phyloP scores from a whole-genome alignment of 768 basidiomycete species.

The Termitomyces sp. region DNA sequence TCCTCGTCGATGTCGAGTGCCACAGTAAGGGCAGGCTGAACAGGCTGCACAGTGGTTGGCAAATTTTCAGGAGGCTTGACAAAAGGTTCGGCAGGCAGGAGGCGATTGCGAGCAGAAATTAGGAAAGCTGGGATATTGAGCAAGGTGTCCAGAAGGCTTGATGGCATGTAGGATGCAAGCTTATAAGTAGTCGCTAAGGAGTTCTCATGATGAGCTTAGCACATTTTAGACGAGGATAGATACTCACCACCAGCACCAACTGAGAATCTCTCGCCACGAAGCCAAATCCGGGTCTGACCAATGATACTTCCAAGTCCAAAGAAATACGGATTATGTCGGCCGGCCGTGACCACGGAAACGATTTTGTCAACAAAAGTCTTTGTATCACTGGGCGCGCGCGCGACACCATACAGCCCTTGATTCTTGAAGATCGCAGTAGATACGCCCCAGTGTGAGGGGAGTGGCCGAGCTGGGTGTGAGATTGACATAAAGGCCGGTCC shows the following conservation, averaged over 20 bases:
- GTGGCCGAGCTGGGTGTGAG: conserved; percentile 24
- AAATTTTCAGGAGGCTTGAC: conserved; percentile 14
- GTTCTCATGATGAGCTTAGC: conserved; percentile 5
- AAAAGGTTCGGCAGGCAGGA: conserved; percentile 48
- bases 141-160: conserved; percentile 55
- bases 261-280: conserved; percentile 63
- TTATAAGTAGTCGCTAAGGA: conserved; percentile 62
- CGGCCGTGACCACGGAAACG: conserved; percentile 54
- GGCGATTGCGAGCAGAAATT: conserved; percentile 53
- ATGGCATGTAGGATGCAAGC: conserved; percentile 65
- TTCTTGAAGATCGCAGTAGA: conserved; percentile 29
- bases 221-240: not conserved
- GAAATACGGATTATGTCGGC: conserved; percentile 36
- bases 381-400: conserved; percentile 51
- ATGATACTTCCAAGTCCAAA: conserved; percentile 41
- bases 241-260: conserved; percentile 76
- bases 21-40: conserved; percentile 17
- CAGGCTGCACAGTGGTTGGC: conserved; percentile 23
- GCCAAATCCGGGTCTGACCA: conserved; percentile 47
- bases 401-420: conserved; percentile 31
- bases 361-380: conserved; percentile 54
- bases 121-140: conserved; percentile 64
- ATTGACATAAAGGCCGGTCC: conserved; percentile 60
- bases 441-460: conserved; percentile 23
- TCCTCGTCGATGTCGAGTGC: conserved; percentile 7